Evolutionary conservation across 352 stramenopile species (phyloP), one percentile per base, ranked within the genome.

Genomic region (Globisporangium parvum): DNA sequence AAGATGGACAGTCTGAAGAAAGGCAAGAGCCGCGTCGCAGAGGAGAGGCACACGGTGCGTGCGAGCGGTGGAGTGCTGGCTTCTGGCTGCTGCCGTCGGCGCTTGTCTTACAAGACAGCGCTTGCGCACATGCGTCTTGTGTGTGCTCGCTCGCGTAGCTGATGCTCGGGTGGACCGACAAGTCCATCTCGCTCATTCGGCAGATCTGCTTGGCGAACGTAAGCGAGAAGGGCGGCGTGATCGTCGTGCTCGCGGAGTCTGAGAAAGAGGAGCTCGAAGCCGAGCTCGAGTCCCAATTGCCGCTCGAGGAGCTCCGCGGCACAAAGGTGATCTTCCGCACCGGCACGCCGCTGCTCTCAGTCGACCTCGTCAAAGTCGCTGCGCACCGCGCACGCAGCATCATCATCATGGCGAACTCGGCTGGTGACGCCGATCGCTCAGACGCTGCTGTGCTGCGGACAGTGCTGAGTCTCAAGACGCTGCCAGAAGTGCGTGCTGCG

Each of bases 1-100:
- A 91, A 93, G 56, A 90, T 96, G 65, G 85, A 96, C 51, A 87
- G 75, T 41, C 56, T 96, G 4, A 96, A 96, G 55, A 91, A 93
- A 68, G 88, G 88, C 18, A 89, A 89, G 31, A 88, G 72, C 18
- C 77, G 84, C 42, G 77, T 96, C 2, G 80, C 89, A 0, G 88
- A 96, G 56, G 57, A 76, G 8, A 72, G 75, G 17, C 88, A 96
- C 67, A 94, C 86, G n/a, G n/a, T n/a, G n/a, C n/a, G n/a, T n/a
- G n/a, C n/a, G n/a, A n/a, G n/a, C n/a, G n/a, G n/a, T n/a, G n/a
- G n/a, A n/a, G n/a, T n/a, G n/a, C n/a, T n/a, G n/a, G n/a, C n/a
- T n/a, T n/a, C n/a, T n/a, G n/a, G n/a, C n/a, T n/a, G n/a, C n/a
- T n/a, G n/a, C n/a, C n/a, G n/a, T n/a, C n/a, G n/a, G n/a, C n/a